These are phyloP conservation scores for Grosmannia serpens DNA, from an alignment of 2,329 filamentous ascomycete genomes.

Conservation along the genomic window DNA sequence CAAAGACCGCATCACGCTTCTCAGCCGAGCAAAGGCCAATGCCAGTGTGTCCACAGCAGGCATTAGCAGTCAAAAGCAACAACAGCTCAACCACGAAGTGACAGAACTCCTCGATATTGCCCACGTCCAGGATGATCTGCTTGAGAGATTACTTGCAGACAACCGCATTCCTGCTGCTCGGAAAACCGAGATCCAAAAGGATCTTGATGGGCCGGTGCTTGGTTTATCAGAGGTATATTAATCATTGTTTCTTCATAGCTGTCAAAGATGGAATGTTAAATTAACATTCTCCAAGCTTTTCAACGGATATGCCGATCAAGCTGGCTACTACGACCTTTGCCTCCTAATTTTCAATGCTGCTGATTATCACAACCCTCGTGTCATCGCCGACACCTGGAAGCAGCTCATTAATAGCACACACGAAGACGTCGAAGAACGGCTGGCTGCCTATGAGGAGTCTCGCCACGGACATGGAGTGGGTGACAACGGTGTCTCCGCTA, in stretches of 20 bases:
- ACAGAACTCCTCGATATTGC: conserved; percentile 82
- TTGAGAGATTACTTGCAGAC: conserved; percentile 68
- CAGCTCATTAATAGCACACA: conserved; percentile 67
- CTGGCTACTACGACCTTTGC: conserved; percentile 81
- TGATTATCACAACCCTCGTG: conserved; percentile 77
- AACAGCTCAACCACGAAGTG: conserved; percentile 74
- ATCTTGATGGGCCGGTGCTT: conserved; percentile 68
- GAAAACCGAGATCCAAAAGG: conserved; percentile 50
- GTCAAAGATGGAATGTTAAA: neutral
- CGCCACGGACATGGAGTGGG: conserved; percentile 19
- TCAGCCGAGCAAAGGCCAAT: conserved; percentile 85
- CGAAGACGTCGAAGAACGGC: conserved; percentile 35
- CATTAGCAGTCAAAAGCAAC: conserved; percentile 67
- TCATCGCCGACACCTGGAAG: conserved; percentile 77
- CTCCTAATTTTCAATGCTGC: conserved; percentile 86
- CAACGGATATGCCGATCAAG: conserved; percentile 82
- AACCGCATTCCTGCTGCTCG: conserved; percentile 53
- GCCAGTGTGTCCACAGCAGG: conserved; percentile 73
- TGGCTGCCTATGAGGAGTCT: conserved; percentile 22
- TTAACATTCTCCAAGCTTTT: conserved; percentile 51
- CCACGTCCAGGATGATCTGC: conserved; percentile 85
- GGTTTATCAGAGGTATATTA: conserved; percentile 57
- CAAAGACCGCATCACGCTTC: conserved; percentile 75
- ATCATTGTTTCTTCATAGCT: no score
- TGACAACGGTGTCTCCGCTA: conserved; percentile 11